Percentiles rank a stretch among this genome's conserved stretches.
Conservation (phyloP, 441 rosid genomes). For the Brassica hybrid region DNA sequence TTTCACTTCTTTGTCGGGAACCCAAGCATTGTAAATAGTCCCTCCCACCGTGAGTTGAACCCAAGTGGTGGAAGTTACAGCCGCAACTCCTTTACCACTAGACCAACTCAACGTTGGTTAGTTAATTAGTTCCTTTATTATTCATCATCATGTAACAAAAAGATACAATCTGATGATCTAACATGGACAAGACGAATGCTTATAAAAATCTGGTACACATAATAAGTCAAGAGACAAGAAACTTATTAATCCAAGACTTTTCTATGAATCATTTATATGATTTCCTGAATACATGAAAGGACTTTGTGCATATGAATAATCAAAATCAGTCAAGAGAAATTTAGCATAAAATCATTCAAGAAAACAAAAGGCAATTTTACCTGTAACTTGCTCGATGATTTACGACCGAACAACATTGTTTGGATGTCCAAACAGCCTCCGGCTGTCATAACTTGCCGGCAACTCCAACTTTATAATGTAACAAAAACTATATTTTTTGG, state of each 20-base stretch:
- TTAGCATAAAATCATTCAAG: neutral
- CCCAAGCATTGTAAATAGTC: too few relatives aligned
- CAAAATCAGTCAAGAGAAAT: conserved; percentile 16
- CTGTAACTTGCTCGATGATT: conserved; percentile 45
- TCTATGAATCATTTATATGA: conserved; percentile 5
- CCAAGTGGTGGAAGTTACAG: too few relatives aligned
- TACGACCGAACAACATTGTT: conserved; percentile 61
- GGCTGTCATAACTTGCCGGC: conserved; percentile 48
- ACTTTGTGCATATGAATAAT: conserved; percentile 14
- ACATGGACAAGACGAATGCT: neutral
- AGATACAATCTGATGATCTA: conserved; percentile 4
- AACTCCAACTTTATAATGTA: conserved; percentile 40
- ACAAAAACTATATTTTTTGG: neutral
- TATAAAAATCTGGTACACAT: conserved; percentile 7
- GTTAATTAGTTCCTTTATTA: too few relatives aligned
- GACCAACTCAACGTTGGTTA: too few relatives aligned
- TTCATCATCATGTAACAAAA: neutral
- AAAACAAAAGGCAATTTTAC: conserved; percentile 26
- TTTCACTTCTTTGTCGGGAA: too few relatives aligned
- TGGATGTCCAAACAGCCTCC: conserved; percentile 52
- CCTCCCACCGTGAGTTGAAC: too few relatives aligned
- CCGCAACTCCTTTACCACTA: too few relatives aligned
- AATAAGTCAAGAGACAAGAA: conserved; percentile 20
- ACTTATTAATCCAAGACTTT: neutral
- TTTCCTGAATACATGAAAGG: neutral